Evolutionary conservation across 202 grass and related monocot species (phyloP), one percentile per base, ranked within the genome.

Genomic region (Tripidium arundinaceum): DNA sequence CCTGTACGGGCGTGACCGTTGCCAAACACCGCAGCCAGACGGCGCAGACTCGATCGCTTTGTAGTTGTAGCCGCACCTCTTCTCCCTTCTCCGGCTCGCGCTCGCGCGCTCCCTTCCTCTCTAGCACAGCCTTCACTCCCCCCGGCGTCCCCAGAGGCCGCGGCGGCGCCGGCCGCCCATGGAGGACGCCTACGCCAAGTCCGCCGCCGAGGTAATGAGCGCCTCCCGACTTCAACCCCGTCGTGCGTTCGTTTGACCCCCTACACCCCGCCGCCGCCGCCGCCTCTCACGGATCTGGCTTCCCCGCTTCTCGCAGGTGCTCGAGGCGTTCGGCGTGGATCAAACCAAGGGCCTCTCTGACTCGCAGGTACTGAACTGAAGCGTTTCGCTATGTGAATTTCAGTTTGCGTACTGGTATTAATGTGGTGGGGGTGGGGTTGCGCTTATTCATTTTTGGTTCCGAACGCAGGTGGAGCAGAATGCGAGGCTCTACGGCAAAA

Each of bases 111-210:
- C 49, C 8, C 50, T 46, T 19, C 66, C 16, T n/a, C n/a, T n/a
- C n/a, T n/a, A n/a, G n/a, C n/a, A n/a, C n/a, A n/a, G n/a, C n/a
- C n/a, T n/a, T n/a, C n/a, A n/a, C n/a, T n/a, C 62, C 28, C 25
- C 49, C 16, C 60, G 72, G 41, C 36, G 19, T 64, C 74, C 34
- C 63, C 21, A 34, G 65, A 40, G 77, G 52, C 78, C 2, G 12
- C 49, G 36, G 21, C 65, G 67, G 24, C 72, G 26, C 59, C 54
- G 54, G 58, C 47, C 85, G 38, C 21, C 74, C 64, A 98, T 98
- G 96, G 90, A 98, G 68, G 89, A 93, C 86, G 90, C 96, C 64
- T 93, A 93, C 55, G 88, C 96, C 65, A 98, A 95, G 80, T 98
- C 96, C 74, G 84, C 81, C 77, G 26, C 83, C 27, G 90, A 95